These are phyloP conservation scores for Aquilaria malaccensis DNA, from an alignment of 345 rosid species.

Conservation along the genomic window DNA sequence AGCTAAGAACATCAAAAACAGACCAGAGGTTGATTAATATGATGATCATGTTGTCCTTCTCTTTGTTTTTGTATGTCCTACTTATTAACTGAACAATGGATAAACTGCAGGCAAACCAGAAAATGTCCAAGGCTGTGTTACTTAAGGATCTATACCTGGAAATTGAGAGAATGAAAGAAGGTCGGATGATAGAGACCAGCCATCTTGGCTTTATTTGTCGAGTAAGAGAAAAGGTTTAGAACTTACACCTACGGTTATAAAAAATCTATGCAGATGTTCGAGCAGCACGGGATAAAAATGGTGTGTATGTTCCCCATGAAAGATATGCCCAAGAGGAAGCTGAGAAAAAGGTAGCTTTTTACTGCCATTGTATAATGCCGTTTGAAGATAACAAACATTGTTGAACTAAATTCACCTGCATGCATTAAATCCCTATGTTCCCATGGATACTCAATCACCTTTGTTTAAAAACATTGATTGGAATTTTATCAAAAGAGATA, in stretches of 20 bases:
- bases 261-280: constrained; percentile 55
- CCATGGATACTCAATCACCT: no score
- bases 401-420: no score
- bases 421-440: background rate
- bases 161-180: constrained; percentile 91
- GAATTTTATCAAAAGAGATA: background rate
- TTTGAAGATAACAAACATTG: background rate
- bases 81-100: constrained; percentile 7
- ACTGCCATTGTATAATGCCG: background rate
- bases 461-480: background rate
- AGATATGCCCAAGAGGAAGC: constrained; percentile 78
- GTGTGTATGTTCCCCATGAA: constrained; percentile 80
- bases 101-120: constrained; percentile 79
- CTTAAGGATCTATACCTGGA: constrained; percentile 86
- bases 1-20: constrained; percentile 89
- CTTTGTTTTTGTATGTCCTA: constrained; percentile 3
- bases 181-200: constrained; percentile 23
- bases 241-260: background rate
- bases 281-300: constrained; percentile 92
- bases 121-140: constrained; percentile 71
- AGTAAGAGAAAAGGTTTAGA: constrained; percentile 4
- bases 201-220: constrained; percentile 2
- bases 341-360: constrained; percentile 69
- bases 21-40: constrained; percentile 66
- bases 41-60: constrained; percentile 6